Conservation (phyloP, 2,329 filamentous ascomycete species). For the Apiospora marii region DNA sequence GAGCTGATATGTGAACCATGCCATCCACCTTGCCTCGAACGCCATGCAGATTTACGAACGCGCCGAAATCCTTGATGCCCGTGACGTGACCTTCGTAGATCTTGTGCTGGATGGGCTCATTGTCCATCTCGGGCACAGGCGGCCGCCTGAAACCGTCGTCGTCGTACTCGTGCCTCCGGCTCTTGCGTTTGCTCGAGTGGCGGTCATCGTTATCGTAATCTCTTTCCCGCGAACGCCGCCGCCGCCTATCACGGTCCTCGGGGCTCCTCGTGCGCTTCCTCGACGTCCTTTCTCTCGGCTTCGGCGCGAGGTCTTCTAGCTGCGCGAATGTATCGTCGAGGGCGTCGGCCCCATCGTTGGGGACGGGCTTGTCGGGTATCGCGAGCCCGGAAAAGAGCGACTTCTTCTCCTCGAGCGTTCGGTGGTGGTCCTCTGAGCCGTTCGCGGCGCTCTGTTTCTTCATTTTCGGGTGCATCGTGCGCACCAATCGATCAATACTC, state of each 20-base stretch:
- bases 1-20: constrained; percentile 90
- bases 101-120: constrained; percentile 82
- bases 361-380: constrained; percentile 76
- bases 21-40: constrained; percentile 91
- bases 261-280: constrained; percentile 69
- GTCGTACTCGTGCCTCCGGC: constrained; percentile 52
- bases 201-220: constrained; percentile 63
- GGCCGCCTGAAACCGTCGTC: constrained; percentile 71
- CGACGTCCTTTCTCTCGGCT: constrained; percentile 55
- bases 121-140: constrained; percentile 79
- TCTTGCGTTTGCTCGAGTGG: constrained; percentile 62
- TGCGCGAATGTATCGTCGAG: constrained; percentile 94
- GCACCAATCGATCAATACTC: constrained; percentile 87
- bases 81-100: constrained; percentile 91
- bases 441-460: constrained; percentile 59
- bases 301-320: constrained; percentile 84
- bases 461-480: constrained; percentile 90
- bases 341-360: constrained; percentile 60
- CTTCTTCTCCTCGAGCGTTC: constrained; percentile 73
- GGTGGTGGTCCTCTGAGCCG: constrained; percentile 46
- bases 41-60: constrained; percentile 90
- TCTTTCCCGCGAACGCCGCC: constrained; percentile 45
- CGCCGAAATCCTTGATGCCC: constrained; percentile 93
- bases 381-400: constrained; percentile 91
- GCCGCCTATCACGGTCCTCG: constrained; percentile 45